Evolutionary conservation across 148 eudicot species (phyloP), one percentile per base, ranked within the genome.

Genomic region (Heliosperma pusillum): DNA sequence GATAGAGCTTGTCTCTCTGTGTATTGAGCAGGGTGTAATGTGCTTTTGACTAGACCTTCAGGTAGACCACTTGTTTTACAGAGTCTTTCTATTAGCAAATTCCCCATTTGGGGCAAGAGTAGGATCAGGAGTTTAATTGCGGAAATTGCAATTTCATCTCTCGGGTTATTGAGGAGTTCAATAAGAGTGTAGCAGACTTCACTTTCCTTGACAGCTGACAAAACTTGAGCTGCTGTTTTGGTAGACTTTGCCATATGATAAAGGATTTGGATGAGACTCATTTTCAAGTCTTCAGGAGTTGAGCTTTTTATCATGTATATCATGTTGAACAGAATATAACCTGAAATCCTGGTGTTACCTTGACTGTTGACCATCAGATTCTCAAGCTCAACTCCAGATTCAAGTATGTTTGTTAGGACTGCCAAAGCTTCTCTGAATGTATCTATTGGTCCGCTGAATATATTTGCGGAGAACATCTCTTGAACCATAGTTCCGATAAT

Each of bases 1-100:
- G 97, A 93, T 10, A 83, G 92, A 10, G 96, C 96, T 71, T 94
- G 98, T 83, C 92, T 97, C 80, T 94, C 97, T 0, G 91, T 74
- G 40, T 85, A 88, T 17, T 84, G 85, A 42, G 55, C 77, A 36
- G 81, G 78, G 29, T 92, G 90, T 1, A 86, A 79, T 76, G 86
- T 78, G 25, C 89, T 87, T 69, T 78, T 80, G 55, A 90, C 75
- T n/a, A 94, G 88, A 77, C 87, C 84, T 30, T 89, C 87, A 44
- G 92, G 97, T 64, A 90, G 91, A 45, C 98, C 96, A 3, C 91
- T 73, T 25, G 97, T 70, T 70, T 52, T 90, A 68, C 89, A 86
- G 22, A 94, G 74, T 42, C 89, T 91, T 29, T 85, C 87, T 20
- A 91, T 90, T 72, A 94, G 76, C 70, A 90, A 95, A 66, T 84